Percentiles rank a stretch among this genome's conserved stretches.
These are phyloP conservation scores for Loxodes magnus DNA, from an alignment of 73 alveolate species.

Conservation along the genomic window DNA sequence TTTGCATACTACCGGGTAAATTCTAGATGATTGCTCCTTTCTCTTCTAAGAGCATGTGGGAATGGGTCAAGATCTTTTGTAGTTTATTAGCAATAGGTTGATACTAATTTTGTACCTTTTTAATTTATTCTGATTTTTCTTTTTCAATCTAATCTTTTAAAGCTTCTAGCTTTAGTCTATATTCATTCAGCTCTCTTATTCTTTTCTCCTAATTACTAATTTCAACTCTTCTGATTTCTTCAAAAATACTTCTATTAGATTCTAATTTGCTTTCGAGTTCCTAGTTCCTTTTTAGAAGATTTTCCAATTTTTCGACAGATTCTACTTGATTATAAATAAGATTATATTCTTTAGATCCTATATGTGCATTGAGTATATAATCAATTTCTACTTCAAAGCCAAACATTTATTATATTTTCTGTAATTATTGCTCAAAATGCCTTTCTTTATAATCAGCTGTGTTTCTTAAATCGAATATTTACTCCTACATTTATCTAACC, in stretches of 20 bases:
- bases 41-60: constrained; percentile 18
- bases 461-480: constrained; percentile 13
- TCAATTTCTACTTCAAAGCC: constrained; percentile 10
- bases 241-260: constrained; percentile 1
- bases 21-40: constrained; percentile 16
- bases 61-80: constrained; percentile 15
- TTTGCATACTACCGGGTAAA: constrained; percentile 11
- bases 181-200: background rate
- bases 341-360: background rate
- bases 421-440: background rate
- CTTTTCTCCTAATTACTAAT: constrained; percentile 10
- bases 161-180: too few species aligned
- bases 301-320: constrained; percentile 1
- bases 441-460: background rate
- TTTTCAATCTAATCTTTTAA: too few species aligned
- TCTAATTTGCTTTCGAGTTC: constrained; percentile 16
- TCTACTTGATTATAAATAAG: background rate
- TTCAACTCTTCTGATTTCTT: background rate
- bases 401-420: background rate
- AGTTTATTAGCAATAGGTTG: constrained; percentile 16
- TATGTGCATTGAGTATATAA: background rate
- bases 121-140: too few species aligned
- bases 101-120: constrained; percentile 3
- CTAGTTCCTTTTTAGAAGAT: background rate
- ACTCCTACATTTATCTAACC: constrained; percentile 1